Conservation (phyloP, 2,329 filamentous ascomycete genomes). For the Monosporascus ibericus region DNA sequence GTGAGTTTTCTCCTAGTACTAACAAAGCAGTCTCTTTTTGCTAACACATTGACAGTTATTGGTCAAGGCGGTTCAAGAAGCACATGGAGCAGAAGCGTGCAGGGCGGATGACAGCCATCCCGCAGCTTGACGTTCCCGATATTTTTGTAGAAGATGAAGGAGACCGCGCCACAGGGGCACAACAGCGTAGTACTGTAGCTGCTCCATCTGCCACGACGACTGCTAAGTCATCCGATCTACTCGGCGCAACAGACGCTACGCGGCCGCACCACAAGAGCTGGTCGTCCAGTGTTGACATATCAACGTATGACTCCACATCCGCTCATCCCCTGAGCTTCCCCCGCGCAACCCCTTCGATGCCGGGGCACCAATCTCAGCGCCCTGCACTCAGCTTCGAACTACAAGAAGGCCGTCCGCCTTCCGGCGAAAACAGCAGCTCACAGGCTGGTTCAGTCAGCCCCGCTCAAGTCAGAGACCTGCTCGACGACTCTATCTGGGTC, state of each 20-base stretch:
- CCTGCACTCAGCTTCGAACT: conserved; percentile 56
- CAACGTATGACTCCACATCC: conserved; percentile 35
- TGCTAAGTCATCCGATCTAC: conserved; percentile 24
- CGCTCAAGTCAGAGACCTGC: conserved; percentile 72
- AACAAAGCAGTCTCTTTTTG: not conserved
- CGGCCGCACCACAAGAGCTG: conserved; percentile 34
- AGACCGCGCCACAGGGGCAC: conserved; percentile 29
- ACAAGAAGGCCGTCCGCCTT: conserved; percentile 35
- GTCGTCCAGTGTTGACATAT: conserved; percentile 38
- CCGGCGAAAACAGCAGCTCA: conserved; percentile 41
- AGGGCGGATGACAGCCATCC: conserved; percentile 70
- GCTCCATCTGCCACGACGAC: conserved; percentile 13
- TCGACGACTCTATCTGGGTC: conserved; percentile 88
- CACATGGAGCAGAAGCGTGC: conserved; percentile 65
- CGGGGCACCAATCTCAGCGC: conserved; percentile 36
- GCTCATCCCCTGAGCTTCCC: conserved; percentile 51
- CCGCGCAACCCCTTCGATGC: conserved; percentile 36
- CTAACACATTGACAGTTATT: conserved; percentile 51
- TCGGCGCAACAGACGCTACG: conserved; percentile 30
- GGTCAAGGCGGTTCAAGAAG: conserved; percentile 75
- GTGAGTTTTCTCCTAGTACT: conserved; percentile 35
- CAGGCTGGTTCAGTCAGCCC: conserved; percentile 66
- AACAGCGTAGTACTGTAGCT: conserved; percentile 24
- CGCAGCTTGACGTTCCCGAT: conserved; percentile 78
- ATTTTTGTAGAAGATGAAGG: conserved; percentile 82